Evolutionary conservation across 1,284 basidiomycete genomes (phyloP), one percentile per base, ranked within the genome.

Genomic region (Tilletia indica): DNA sequence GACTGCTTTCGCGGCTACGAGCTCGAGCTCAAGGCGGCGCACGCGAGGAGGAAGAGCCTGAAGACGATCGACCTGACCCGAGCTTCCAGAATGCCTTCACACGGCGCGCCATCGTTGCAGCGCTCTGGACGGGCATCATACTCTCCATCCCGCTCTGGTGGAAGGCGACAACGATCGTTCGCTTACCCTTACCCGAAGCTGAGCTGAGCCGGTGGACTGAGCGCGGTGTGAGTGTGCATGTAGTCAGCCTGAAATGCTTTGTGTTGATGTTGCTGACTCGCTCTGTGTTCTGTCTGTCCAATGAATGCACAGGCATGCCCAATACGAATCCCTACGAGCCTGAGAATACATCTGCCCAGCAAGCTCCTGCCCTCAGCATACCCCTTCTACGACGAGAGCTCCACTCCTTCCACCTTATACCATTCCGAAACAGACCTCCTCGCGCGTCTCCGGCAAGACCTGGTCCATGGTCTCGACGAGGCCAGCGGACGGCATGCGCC

Each of bases 91-190:
- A 68, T 68, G 68, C 73, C n/a, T 68, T 45, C 64, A 76, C 74
- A 36, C 71, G 75, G 31, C 19, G 70, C 4, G 71, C 74, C 70
- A 73, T 79, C 56, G 39, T 77, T 45, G n/a, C 47, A 16, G 76
- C 73, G 70, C 78, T 80, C 67, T 80, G 77, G 75, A 21, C 68
- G 9, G 74, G 73, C 12, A 69, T 78, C 48, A 25, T 78, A 5
- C 67, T 76, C 25, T 72, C 74, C 51, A 51, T 80, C 14, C 81
- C 80, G 14, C 74, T 72, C 0, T 83, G 81, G 81, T 76, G 79
- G 69, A 63, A 69, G 0, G 67, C 75, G 11, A 83, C 81, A 12
- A 79, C 76, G 3, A 83, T 82, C 54, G 70, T 72, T 39, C 73
- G 81, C 11, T 69, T 81, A 38, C 75, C 80, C 4, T 67, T 82